Conservation (phyloP, 176 grass and related monocot species). For the Poa pratensis region DNA sequence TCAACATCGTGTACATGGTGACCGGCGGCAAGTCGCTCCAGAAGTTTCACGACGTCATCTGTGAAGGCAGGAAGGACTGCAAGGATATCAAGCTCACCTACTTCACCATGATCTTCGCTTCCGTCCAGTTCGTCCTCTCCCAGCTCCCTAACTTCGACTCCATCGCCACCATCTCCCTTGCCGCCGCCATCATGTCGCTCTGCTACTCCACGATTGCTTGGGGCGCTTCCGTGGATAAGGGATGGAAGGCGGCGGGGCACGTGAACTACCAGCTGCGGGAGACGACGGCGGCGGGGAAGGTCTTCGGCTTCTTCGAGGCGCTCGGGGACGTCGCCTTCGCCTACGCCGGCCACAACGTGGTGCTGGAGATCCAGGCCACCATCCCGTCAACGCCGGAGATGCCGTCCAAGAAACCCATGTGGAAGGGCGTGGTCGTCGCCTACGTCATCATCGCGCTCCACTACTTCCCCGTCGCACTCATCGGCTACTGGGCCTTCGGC, state of each 20-base stretch:
- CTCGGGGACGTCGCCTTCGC: conserved; percentile 75
- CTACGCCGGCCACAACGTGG: conserved; percentile 87
- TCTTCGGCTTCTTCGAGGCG: conserved; percentile 75
- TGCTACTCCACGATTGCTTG: conserved; percentile 10
- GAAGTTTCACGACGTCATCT: conserved; percentile 62
- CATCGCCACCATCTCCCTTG: neutral
- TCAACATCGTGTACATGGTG: conserved; percentile 68
- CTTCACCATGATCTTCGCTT: conserved; percentile 8
- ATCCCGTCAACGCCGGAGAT: conserved; percentile 76
- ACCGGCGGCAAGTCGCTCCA: conserved; percentile 60
- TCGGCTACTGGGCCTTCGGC: conserved; percentile 81
- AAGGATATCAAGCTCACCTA: neutral
- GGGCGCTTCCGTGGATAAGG: neutral
- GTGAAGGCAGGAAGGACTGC: neutral
- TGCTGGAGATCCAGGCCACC: conserved; percentile 88
- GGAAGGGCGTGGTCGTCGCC: conserved; percentile 84
- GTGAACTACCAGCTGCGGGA: neutral
- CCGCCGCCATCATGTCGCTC: conserved; percentile 13
- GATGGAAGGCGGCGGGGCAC: neutral
- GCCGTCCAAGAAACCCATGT: conserved; percentile 92
- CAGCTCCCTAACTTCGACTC: conserved; percentile 9
- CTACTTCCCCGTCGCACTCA: conserved; percentile 84
- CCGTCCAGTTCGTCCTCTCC: conserved; percentile 4
- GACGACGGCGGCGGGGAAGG: conserved; percentile 35
- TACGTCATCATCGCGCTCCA: conserved; percentile 82